Evolutionary conservation across 768 basidiomycete species (phyloP).

Genomic region (Russula compacta): DNA sequence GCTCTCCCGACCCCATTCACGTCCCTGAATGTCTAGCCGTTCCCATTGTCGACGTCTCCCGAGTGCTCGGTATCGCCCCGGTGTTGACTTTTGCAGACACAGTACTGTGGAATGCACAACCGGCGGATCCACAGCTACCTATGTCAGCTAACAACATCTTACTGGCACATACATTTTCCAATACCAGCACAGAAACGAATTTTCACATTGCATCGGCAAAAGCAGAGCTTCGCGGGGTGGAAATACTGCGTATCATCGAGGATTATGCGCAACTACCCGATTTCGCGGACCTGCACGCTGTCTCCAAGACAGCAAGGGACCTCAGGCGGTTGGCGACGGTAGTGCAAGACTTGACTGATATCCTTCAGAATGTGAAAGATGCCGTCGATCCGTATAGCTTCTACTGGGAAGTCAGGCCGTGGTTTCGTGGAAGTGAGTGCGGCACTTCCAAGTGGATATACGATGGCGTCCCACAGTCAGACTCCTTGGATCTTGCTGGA

Average conservation of each 20-base stretch:
- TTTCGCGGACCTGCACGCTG: conserved; percentile 48
- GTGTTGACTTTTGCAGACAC: conserved; percentile 94
- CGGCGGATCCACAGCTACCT: conserved; percentile 46
- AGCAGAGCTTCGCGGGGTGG: conserved; percentile 79
- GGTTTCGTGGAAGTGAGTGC: conserved; percentile 65
- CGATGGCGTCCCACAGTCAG: conserved; percentile 57
- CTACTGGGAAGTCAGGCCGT: conserved; percentile 84
- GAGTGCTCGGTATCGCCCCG: conserved; percentile 76
- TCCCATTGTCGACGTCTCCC: conserved; percentile 71
- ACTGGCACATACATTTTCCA: conserved; percentile 70
- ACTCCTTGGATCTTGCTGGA: conserved; percentile 63
- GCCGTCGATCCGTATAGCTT: conserved; percentile 79
- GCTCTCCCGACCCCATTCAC: conserved; percentile 33
- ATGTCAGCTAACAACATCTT: conserved; percentile 66
- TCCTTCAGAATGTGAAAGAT: conserved; percentile 60
- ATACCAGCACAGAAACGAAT: conserved; percentile 70
- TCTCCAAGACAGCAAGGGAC: conserved; percentile 62
- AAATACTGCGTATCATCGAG: conserved; percentile 80
- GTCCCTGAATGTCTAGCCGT: conserved; percentile 72
- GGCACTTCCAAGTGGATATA: conserved; percentile 57
- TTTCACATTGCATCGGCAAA: conserved; percentile 83
- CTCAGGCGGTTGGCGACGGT: conserved; percentile 57
- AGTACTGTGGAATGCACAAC: conserved; percentile 87
- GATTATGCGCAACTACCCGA: conserved; percentile 75
- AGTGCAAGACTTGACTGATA: conserved; percentile 64